Percentiles rank a stretch among this genome's conserved stretches.
Evolutionary conservation across 352 stramenopile genomes (phyloP).

Genomic region (Aphanomyces invadans): DNA sequence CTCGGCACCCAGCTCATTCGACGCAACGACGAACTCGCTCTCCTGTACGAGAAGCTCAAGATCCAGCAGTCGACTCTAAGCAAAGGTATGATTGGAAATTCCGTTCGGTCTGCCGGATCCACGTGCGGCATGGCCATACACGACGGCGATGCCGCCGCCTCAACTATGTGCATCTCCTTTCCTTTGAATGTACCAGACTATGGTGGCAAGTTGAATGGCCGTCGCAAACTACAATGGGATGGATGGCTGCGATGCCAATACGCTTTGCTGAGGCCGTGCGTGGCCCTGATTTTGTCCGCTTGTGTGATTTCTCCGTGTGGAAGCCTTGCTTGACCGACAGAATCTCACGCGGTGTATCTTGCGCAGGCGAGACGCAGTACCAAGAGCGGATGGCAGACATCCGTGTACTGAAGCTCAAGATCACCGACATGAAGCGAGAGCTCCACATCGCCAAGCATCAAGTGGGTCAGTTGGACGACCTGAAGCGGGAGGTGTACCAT

Average conservation of each 20-base stretch:
- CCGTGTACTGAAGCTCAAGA: conserved; percentile 92
- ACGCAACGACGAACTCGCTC: conserved; percentile 93
- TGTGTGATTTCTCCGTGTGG: not conserved
- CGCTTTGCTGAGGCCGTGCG: no score
- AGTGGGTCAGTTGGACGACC: conserved; percentile 74
- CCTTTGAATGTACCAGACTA: no score
- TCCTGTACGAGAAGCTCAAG: conserved; percentile 97
- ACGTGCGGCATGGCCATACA: no score
- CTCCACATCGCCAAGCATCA: conserved; percentile 86
- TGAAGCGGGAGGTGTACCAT: conserved; percentile 85
- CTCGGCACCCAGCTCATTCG: conserved; percentile 94
- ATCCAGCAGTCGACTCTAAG: conserved; percentile 92
- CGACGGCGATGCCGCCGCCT: no score
- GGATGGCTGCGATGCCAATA: no score
- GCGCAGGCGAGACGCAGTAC: conserved; percentile 91
- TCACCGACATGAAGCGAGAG: conserved; percentile 89
- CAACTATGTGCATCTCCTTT: no score
- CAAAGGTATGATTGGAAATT: conserved; percentile 45
- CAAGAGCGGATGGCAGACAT: conserved; percentile 90
- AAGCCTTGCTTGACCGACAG: no score
- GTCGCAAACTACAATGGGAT: no score
- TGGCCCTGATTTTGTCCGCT: not conserved
- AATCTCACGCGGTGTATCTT: no score
- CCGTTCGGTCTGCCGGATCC: no score
- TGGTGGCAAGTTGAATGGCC: no score